Base-by-base conservation (phyloP, 352 stramenopile genomes). In the Globisporangium carolinianum region DNA sequence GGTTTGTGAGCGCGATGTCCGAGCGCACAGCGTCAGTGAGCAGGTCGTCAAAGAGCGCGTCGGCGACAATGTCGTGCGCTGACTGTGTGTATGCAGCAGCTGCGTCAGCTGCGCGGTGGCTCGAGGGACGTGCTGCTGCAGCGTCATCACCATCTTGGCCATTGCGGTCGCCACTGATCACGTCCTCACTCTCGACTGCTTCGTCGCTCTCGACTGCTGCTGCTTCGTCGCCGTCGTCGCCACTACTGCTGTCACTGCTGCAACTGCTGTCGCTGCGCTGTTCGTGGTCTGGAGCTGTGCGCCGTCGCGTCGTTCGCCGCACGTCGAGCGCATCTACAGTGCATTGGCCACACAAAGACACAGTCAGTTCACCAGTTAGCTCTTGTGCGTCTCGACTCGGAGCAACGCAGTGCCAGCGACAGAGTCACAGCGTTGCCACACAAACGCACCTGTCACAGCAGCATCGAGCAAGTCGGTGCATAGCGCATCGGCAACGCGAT, bases 401-500 rank as follows among this genome's bases (percentile, higher is more conserved):
- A 32, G 24, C 24, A 32, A 32, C 24, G 24, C 0, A 3, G 24
- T 32, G 24, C 24, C 24, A 32, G 24, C 24, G 24, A 32, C 24
- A 32, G 24, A 32, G 2, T 32, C 24, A 32, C 24, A 2, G 24
- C 24, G 24, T 32, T 32, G 24, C 24, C 24, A 32, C 24, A 32
- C 24, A 32, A 35, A 32, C 59, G 10, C 67, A 75, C 70, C 64
- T 18, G 57, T 38, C 18, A 60, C 51, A 0, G 72, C 14, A 1
- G 53, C 24, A 50, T 66, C 41, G 5, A 71, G 53, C 36, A 79
- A 41, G 17, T 68, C 55, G 9, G 47, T 36, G 8, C 67, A 69
- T 6, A 79, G 14, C 32, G 71, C 36, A 12, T 59, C 50, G 43
- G 63, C n/a, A 36, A 74, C 56, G 46, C 58, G 60, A 45, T 68